Percentiles rank a stretch among this genome's conserved stretches.
These are phyloP conservation scores for Hypoxylon cercidicola DNA, from an alignment of 495 filamentous ascomycete species.

Conservation along the genomic window DNA sequence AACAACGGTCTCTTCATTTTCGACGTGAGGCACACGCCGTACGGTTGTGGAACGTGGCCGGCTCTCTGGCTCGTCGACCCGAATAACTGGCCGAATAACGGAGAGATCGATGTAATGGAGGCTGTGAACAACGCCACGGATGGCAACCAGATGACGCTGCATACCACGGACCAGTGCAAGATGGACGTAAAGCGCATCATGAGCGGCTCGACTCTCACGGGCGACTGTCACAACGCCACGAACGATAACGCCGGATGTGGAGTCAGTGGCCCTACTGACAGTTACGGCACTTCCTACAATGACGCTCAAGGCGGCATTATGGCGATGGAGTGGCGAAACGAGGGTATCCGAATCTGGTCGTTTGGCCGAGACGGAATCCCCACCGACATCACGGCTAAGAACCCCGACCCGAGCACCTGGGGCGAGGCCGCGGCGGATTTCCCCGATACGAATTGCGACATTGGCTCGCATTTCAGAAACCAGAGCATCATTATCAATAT, in stretches of 20 bases:
- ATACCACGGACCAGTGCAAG: conserved; percentile 69
- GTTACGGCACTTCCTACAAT: conserved; percentile 70
- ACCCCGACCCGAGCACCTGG: conserved; percentile 69
- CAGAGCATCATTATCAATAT: conserved; percentile 76
- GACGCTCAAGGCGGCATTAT: conserved; percentile 66
- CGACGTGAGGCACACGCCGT: conserved; percentile 68
- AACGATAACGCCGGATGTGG: conserved; percentile 66
- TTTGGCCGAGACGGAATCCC: conserved; percentile 63
- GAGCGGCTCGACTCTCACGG: conserved; percentile 57
- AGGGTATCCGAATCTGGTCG: conserved; percentile 71
- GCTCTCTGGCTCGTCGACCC: conserved; percentile 66
- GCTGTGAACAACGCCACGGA: conserved; percentile 65
- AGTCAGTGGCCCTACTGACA: conserved; percentile 50
- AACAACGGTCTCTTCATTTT: conserved; percentile 67
- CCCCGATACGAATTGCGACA: conserved; percentile 65
- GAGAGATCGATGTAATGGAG: conserved; percentile 81
- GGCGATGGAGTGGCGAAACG: conserved; percentile 70
- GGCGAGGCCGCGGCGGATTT: conserved; percentile 68
- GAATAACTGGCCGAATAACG: conserved; percentile 71
- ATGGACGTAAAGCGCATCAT: conserved; percentile 61
- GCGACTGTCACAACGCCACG: conserved; percentile 65
- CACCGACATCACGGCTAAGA: conserved; percentile 58
- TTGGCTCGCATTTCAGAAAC: conserved; percentile 68
- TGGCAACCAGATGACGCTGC: conserved; percentile 71
- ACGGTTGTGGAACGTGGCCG: conserved; percentile 68